Evolutionary conservation across 1,284 basidiomycete species (phyloP), one percentile per base, ranked within the genome.

Genomic region (Cryptococcus hybrid): DNA sequence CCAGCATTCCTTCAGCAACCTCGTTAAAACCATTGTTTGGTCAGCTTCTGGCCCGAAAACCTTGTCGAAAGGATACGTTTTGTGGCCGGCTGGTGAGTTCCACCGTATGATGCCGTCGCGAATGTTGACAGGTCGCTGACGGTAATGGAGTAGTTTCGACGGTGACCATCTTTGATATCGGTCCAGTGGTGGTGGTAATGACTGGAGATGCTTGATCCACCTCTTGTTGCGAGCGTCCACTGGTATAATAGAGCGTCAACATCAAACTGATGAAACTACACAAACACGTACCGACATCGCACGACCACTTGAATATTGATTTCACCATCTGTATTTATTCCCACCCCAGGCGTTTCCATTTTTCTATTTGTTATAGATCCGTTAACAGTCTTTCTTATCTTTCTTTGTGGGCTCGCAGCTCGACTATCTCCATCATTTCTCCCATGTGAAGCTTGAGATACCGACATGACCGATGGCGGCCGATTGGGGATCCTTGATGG

Each of bases 41-140:
- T 97, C 94, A 7, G 95, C 95, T 73, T 98, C 94, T 24, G 94
- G 92, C 1, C 96, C 95, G 79, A 96, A 97, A 8, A 97, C 93
- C 38, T 88, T 81, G 76, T 95, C 92, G 69, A 95, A 97, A 1
- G 89, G 86, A 75, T 96, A 97, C 2, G 89, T 93, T 62, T 83
- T 5, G 87, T 86, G n/a, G 69, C 64, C 0, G 76, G 74, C 2
- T 65, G 57, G 12, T 63, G 57, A 7, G 62, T 58, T 11, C 68
- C 64, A 34, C 65, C 69, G 56, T 47, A 89, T 80, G 58, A 88
- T 64, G 38, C 88, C 84, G 18, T 68, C 40, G 64, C 64, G 47
- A 71, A 67, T 4, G 65, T 56, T 11, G 64, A 50, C 13, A 64
- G 99, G 68, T 59, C 0, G 71, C 60, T 12, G 69, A 65, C 0